These are phyloP conservation scores for Mollisiaceae sp. DNA, from an alignment of 2,329 filamentous ascomycete species.

Conservation along the genomic window DNA sequence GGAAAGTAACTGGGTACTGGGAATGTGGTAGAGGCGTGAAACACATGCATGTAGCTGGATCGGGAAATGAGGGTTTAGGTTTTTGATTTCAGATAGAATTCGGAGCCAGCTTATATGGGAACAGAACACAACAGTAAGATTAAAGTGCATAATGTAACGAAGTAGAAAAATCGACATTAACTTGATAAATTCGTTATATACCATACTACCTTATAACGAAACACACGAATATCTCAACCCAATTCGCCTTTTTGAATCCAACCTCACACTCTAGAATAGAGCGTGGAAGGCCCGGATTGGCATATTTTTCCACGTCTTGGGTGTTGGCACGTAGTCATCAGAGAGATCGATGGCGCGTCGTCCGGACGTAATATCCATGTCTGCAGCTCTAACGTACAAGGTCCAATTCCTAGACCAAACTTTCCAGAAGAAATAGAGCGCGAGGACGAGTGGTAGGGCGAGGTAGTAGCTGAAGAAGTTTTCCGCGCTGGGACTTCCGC, in stretches of 20 bases:
- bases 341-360: constrained; percentile 27
- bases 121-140: no score
- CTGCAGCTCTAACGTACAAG: constrained; percentile 20
- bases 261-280: constrained; percentile 42
- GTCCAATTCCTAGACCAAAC: constrained; percentile 50
- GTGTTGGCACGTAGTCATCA: constrained; percentile 40
- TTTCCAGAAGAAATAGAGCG: constrained; percentile 69
- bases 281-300: constrained; percentile 44
- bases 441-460: constrained; percentile 57
- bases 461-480: constrained; percentile 65
- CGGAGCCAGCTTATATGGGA: no score
- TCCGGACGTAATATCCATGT: constrained; percentile 34
- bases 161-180: not conserved
- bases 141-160: no score
- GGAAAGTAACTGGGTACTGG: not conserved
- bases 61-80: not conserved
- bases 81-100: no score
- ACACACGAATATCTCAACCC: not conserved
- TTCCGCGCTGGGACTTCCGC: constrained; percentile 46
- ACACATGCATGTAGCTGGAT: not conserved
- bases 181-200: not conserved
- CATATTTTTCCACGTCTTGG: constrained; percentile 46
- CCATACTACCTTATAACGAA: not conserved
- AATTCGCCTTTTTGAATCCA: not conserved
- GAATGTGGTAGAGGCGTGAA: not conserved